Conservation (phyloP, 371 early-diverging fungal genomes). For the Mucor plumbeus region DNA sequence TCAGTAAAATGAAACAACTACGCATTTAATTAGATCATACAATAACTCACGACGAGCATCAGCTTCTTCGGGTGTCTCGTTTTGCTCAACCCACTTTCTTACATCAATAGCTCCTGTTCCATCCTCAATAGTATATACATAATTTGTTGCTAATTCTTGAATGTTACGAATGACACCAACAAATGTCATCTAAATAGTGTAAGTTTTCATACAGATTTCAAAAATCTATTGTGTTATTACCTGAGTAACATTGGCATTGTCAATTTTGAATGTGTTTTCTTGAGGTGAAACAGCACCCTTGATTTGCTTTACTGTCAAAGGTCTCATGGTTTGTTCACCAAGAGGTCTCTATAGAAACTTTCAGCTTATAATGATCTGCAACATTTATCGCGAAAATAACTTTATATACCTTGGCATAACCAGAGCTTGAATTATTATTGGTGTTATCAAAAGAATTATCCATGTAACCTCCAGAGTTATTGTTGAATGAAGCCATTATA, state of each 20-base stretch:
- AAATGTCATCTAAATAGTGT: constrained; percentile 52
- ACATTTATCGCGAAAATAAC: not conserved
- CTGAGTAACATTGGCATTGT: constrained; percentile 68
- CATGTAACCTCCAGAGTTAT: constrained; percentile 16
- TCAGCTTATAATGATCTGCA: not conserved
- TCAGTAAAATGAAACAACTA: not conserved
- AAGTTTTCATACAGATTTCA: not conserved
- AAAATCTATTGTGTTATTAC: constrained; percentile 33
- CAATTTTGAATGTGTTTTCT: constrained; percentile 65
- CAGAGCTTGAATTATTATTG: not conserved
- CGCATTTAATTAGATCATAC: constrained; percentile 12
- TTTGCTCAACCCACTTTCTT: constrained; percentile 62
- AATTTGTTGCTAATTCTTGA: constrained; percentile 56
- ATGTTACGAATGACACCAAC: constrained; percentile 70
- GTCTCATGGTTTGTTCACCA: constrained; percentile 61
- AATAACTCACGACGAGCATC: constrained; percentile 27
- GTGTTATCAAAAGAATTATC: constrained; percentile 15
- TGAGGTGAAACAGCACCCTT: constrained; percentile 40
- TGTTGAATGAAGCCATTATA: constrained; percentile 7
- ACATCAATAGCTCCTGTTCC: constrained; percentile 79
- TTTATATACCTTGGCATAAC: constrained; percentile 10
- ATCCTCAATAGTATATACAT: constrained; percentile 75
- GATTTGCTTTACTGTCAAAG: constrained; percentile 81
- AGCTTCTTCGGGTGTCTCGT: constrained; percentile 40
- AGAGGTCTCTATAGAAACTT: constrained; percentile 34